Conservation (phyloP, 2,329 filamentous ascomycete species). For the Helicocarpus griseus region DNA sequence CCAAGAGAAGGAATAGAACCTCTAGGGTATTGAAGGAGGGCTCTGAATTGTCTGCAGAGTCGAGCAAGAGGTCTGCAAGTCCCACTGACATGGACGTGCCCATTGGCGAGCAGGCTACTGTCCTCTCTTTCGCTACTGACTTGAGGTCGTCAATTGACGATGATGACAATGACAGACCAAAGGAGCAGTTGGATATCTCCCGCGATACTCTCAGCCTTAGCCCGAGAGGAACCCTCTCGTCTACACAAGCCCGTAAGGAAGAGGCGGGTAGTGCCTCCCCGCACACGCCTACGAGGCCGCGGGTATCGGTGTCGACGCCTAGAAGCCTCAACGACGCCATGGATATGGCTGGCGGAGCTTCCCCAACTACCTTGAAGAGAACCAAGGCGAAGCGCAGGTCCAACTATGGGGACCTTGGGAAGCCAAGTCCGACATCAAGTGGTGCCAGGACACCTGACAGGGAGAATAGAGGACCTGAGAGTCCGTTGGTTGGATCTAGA, state of each 20-base stretch:
- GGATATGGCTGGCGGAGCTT: conserved; percentile 20
- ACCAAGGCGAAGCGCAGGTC: conserved; percentile 32
- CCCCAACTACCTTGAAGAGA: conserved; percentile 25
- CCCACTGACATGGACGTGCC: conserved; percentile 50
- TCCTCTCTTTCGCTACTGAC: neutral
- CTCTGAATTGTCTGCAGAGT: conserved; percentile 17
- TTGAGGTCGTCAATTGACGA: neutral
- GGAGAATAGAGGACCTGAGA: neutral
- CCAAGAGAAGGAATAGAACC: conserved; percentile 26
- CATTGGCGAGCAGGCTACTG: conserved; percentile 41
- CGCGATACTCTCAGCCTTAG: neutral
- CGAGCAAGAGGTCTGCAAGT: conserved; percentile 34
- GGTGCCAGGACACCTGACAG: neutral
- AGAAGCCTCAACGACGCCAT: conserved; percentile 14
- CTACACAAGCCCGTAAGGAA: neutral
- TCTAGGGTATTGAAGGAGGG: conserved; percentile 5
- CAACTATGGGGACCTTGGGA: conserved; percentile 27
- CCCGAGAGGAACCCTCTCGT: neutral
- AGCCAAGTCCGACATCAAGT: conserved; percentile 17
- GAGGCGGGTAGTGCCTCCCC: neutral
- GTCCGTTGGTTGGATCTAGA: neutral
- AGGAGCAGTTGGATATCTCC: neutral
- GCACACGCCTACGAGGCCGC: conserved; percentile 2
- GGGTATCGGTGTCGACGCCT: conserved; percentile 1
- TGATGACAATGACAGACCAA: neutral